phyloP scores from a whole-genome alignment of 2,329 filamentous ascomycete species.

The Trichothecium roseum region DNA sequence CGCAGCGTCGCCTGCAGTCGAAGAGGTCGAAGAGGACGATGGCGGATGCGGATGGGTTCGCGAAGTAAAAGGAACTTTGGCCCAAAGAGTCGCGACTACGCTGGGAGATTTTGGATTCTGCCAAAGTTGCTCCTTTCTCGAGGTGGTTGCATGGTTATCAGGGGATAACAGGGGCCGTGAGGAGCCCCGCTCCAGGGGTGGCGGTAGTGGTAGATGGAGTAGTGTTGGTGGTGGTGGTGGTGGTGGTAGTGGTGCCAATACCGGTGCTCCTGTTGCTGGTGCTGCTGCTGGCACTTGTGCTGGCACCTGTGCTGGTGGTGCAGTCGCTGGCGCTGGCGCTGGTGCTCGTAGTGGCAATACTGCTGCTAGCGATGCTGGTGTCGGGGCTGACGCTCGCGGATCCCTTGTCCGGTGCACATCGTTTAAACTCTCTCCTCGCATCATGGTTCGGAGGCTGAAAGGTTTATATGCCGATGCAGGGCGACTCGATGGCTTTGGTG shows the following conservation, averaged over 20 bases:
- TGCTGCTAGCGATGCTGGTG: not conserved
- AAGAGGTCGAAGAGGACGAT: constrained; percentile 13
- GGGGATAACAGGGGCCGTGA: too few species aligned
- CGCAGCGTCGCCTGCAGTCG: constrained; percentile 19
- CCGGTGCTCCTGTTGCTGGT: constrained; percentile 2
- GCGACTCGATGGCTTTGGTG: not conserved
- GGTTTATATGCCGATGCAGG: constrained; percentile 14
- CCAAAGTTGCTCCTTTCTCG: too few species aligned
- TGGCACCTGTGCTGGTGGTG: too few species aligned
- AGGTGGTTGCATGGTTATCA: too few species aligned
- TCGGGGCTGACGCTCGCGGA: not conserved
- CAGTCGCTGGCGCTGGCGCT: constrained; percentile 11
- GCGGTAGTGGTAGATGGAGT: not conserved
- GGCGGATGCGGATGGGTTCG: not conserved
- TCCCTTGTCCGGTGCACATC: constrained; percentile 2
- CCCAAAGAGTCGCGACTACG: too few species aligned
- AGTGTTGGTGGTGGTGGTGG: not conserved
- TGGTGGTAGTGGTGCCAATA: not conserved
- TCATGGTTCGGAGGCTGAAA: constrained; percentile 16
- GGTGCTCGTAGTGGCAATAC: constrained; percentile 14
- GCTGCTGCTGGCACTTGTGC: too few species aligned
- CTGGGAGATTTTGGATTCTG: too few species aligned
- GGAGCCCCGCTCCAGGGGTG: too few species aligned
- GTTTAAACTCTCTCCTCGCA: constrained; percentile 13
- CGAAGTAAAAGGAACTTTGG: not conserved